Evolutionary conservation across 2,329 filamentous ascomycete genomes (phyloP).

Genomic region (Aspergillus brunneoviolaceus): DNA sequence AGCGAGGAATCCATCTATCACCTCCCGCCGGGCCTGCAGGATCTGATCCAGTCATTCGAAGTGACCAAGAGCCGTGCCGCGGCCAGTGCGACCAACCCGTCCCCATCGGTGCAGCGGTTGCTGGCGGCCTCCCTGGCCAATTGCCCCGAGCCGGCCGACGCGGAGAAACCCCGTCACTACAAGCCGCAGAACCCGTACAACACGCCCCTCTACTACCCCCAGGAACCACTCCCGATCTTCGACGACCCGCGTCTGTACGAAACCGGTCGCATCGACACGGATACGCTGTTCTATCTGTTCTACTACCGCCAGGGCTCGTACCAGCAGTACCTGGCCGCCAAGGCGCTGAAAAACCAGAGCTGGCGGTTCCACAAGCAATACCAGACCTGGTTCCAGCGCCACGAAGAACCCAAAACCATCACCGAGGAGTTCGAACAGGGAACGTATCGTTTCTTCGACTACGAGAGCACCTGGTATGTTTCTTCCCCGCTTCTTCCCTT

Average conservation of each 20-base stretch:
- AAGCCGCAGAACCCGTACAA: constrained; percentile 78
- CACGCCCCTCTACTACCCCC: constrained; percentile 80
- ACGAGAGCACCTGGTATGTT: constrained; percentile 93
- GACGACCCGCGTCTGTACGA: constrained; percentile 85
- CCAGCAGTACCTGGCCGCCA: constrained; percentile 92
- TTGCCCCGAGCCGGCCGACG: constrained; percentile 73
- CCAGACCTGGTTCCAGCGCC: constrained; percentile 98
- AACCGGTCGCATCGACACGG: constrained; percentile 76
- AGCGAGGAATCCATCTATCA: constrained; percentile 82
- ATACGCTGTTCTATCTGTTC: constrained; percentile 97
- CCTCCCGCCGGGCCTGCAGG: constrained; percentile 81
- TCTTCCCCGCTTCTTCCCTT: constrained; percentile 21
- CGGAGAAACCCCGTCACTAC: constrained; percentile 80
- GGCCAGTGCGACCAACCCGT: constrained; percentile 48
- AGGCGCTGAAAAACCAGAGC: constrained; percentile 96
- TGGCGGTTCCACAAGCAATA: constrained; percentile 99
- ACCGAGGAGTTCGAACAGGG: constrained; percentile 99
- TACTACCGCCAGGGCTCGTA: constrained; percentile 98
- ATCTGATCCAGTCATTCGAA: constrained; percentile 89
- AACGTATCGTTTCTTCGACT: constrained; percentile 98
- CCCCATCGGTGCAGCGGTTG: constrained; percentile 69
- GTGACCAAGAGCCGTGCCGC: constrained; percentile 69
- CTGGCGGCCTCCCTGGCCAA: constrained; percentile 71
- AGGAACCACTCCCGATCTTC: constrained; percentile 87
- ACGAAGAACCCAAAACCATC: constrained; percentile 97